Evolutionary conservation across 306 rosid species (phyloP), one percentile per base, ranked within the genome.

Genomic region (Arachis hypogaea): DNA sequence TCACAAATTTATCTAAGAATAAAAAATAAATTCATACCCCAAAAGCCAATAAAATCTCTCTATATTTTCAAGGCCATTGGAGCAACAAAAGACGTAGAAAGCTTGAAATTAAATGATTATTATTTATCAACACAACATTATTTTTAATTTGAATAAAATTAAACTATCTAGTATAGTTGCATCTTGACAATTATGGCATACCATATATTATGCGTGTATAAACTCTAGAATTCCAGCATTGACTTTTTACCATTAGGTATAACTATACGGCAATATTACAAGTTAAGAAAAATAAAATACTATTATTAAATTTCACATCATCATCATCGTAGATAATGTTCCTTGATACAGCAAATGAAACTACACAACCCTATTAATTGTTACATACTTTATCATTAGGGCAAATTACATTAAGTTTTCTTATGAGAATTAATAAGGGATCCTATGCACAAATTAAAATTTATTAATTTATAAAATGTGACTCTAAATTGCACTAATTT

Each of bases 111-210:
- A 59, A 63, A 10, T 14, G 41, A 18, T 49, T 73, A 7, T 11
- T 51, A 2, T 18, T 22, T 58, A 33, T 33, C 38, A 2, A 33
- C 11, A 7, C 18, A 12, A 10, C 0, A 14, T 40, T 22, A 43
- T 29, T 10, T 29, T 10, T 33, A 49, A 3, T 49, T 49, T 33
- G 45, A 55, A 29, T 36, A 14, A 43, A 9, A 47, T 7, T 5
- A 33, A 33, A 33, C 4, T 33, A 33, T 33, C 38, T 33, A 33
- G 4, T 0, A 22, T 33, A 33, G 57, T 9, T 22, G n/a, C 64
- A 7, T 36, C 18, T 14, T 43, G 66, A 77, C 66, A 77, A 36
- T 56, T 59, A 55, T 7, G 22, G 67, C 67, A 63, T 54, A 77
- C 5, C 6, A 33, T 77, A 30, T 33, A 33, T 33, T 51, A 44